Conservation (phyloP, 2,329 filamentous ascomycete genomes). For the Fusarium albidum region DNA sequence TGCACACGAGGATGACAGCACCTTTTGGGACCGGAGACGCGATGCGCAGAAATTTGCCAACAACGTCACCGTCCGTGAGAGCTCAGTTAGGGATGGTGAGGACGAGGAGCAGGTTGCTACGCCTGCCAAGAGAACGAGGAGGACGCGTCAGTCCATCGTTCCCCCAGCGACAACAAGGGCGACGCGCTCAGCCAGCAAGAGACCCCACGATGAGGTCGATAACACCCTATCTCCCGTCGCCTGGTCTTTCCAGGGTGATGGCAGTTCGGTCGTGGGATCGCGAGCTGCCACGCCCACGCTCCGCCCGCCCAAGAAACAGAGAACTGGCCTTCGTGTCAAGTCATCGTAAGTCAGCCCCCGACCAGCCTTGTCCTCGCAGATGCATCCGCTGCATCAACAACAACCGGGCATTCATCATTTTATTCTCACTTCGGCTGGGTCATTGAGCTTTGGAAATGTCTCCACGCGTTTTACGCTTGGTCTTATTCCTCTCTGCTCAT, state of each 20-base stretch:
- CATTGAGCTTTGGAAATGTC: neutral
- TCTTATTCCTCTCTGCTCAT: constrained; percentile 19
- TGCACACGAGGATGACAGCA: constrained; percentile 43
- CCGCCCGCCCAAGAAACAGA: constrained; percentile 66
- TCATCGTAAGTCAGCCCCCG: constrained; percentile 66
- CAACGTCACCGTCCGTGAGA: constrained; percentile 46
- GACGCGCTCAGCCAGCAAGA: constrained; percentile 61
- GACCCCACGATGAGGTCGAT: constrained; percentile 63
- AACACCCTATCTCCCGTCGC: constrained; percentile 61
- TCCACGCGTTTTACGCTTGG: constrained; percentile 24
- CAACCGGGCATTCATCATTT: constrained; percentile 2
- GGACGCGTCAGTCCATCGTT: constrained; percentile 48
- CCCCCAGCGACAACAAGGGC: constrained; percentile 49
- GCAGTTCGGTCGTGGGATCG: constrained; percentile 59
- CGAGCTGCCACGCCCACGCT: constrained; percentile 68
- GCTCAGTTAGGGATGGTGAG: constrained; percentile 47
- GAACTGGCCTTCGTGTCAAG: constrained; percentile 71
- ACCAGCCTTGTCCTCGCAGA: constrained; percentile 1
- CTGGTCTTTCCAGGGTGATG: constrained; percentile 57
- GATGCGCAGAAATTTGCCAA: constrained; percentile 52
- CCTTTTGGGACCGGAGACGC: constrained; percentile 46
- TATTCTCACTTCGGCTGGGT: neutral
- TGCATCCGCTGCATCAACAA: constrained; percentile 6
- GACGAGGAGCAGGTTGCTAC: constrained; percentile 42
- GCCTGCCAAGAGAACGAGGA: constrained; percentile 44